These are phyloP conservation scores for Juglanconis sp. DNA, from an alignment of 2,329 filamentous ascomycete species.

Conservation along the genomic window DNA sequence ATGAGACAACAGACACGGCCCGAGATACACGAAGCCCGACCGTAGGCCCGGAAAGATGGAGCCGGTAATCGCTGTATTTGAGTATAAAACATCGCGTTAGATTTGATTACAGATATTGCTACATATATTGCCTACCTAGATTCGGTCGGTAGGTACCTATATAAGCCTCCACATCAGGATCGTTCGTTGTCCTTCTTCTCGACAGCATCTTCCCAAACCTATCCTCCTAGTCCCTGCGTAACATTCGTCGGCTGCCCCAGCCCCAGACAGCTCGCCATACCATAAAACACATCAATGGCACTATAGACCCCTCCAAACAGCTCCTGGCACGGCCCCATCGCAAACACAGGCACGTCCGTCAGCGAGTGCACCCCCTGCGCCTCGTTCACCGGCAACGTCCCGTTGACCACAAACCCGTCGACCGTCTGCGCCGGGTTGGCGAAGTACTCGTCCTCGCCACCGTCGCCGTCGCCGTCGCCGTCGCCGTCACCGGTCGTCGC, in stretches of 20 bases:
- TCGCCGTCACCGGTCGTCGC: constrained; percentile 39
- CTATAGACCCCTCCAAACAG: constrained; percentile 69
- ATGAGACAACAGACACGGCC: no score
- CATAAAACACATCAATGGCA: constrained; percentile 72
- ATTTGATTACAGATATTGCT: no score
- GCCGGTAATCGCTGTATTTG: no score
- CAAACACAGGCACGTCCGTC: constrained; percentile 76
- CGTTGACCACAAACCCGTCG: constrained; percentile 69
- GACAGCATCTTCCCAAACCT: background rate
- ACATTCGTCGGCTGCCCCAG: constrained; percentile 37
- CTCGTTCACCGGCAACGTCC: constrained; percentile 63
- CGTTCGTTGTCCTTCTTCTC: no score
- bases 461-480: constrained; percentile 35
- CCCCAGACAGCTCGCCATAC: constrained; percentile 67
- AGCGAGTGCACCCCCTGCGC: constrained; percentile 71
- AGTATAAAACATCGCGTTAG: no score
- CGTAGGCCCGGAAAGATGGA: no score
- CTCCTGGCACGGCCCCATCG: constrained; percentile 75
- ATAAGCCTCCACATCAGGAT: no score
- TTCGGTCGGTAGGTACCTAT: no score
- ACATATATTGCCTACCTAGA: no score
- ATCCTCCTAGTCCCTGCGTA: background rate
- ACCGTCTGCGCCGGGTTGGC: constrained; percentile 51
- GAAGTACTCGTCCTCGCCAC: constrained; percentile 49
- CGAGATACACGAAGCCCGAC: no score